Conservation (phyloP, 208 protist species). For the Trypanosoma avium region DNA sequence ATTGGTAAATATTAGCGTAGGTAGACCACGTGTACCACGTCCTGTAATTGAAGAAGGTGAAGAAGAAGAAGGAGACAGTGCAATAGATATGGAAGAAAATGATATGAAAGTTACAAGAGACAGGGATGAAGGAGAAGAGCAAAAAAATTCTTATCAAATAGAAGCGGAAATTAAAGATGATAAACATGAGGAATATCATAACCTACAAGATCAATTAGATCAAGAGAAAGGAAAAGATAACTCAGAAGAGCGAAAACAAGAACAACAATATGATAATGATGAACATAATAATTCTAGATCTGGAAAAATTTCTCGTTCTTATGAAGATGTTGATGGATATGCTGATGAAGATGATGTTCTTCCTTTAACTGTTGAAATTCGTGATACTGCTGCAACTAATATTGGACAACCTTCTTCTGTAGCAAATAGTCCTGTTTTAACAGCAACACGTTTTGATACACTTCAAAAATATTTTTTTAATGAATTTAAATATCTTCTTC, state of each 20-base stretch:
- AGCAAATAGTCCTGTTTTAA: constrained; percentile 79
- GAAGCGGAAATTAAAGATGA: constrained; percentile 3
- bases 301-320: background rate
- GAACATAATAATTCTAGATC: background rate
- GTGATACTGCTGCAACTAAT: constrained; percentile 21
- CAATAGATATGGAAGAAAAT: too few species aligned
- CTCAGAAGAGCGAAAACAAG: background rate
- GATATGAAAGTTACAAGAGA: constrained; percentile 12
- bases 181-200: background rate
- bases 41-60: constrained; percentile 28
- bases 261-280: background rate
- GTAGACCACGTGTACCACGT: constrained; percentile 46
- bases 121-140: background rate
- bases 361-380: constrained; percentile 26
- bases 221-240: background rate
- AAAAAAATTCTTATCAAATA: background rate
- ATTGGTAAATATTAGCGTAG: constrained; percentile 81
- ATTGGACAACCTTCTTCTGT: constrained; percentile 35
- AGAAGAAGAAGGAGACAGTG: too few species aligned
- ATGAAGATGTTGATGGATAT: constrained; percentile 37
- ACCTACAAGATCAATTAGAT: background rate
- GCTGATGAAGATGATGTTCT: constrained; percentile 29
- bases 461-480: constrained; percentile 72
- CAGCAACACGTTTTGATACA: constrained; percentile 55
- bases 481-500: constrained; percentile 67